phyloP scores from a whole-genome alignment of 140 eudicot genomes.

The Anethum foeniculum region DNA sequence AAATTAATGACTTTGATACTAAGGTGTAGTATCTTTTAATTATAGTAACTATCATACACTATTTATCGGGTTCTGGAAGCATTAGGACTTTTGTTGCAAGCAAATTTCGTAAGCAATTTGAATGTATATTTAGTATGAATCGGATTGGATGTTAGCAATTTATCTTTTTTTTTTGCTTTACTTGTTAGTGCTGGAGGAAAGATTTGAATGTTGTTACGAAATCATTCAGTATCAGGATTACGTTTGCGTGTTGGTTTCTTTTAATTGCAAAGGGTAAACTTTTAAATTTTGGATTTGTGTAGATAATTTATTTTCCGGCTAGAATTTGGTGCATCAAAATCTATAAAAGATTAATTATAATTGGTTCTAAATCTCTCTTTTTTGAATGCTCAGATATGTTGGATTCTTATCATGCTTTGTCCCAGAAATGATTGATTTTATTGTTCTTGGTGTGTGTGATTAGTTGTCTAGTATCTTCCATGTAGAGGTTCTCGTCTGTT shows the following conservation, averaged over 20 bases:
- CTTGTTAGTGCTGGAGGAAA: neutral
- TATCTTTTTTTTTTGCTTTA: neutral
- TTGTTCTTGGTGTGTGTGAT: neutral
- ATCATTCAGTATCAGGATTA: neutral
- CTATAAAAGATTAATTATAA: neutral
- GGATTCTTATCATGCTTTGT: neutral
- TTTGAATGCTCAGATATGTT: neutral
- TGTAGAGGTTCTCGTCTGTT: neutral
- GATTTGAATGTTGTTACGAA: neutral
- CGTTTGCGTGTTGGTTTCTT: neutral
- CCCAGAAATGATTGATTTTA: neutral
- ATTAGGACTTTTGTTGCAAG: slow-evolving; percentile 24
- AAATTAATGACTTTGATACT: slow-evolving; percentile 18
- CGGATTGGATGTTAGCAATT: slow-evolving; percentile 7
- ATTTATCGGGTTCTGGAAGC: slow-evolving; percentile 19
- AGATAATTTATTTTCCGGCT: neutral
- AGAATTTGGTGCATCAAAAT: neutral
- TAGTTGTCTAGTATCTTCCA: neutral
- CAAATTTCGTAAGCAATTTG: neutral
- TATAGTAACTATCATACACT: slow-evolving; percentile 6
- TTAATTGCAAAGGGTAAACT: neutral
- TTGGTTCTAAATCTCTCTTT: neutral
- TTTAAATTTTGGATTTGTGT: neutral
- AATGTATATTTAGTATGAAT: neutral
- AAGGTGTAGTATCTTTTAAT: slow-evolving; percentile 16